These are phyloP conservation scores for Penicillium daleae DNA, from an alignment of 495 filamentous ascomycete species.

Conservation along the genomic window DNA sequence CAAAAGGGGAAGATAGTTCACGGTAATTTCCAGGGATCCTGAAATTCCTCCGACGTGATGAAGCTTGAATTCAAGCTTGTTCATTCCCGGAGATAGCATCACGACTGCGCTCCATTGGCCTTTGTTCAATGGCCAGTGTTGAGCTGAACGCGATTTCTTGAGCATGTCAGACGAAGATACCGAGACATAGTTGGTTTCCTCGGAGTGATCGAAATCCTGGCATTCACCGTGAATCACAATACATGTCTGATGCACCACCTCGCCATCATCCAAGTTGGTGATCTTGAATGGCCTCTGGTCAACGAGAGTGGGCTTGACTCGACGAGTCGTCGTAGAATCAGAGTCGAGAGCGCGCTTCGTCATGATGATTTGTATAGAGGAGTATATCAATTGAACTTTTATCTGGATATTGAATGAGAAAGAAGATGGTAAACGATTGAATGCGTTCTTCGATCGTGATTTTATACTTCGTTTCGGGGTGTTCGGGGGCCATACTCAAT, in stretches of 20 bases:
- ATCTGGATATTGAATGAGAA: background rate
- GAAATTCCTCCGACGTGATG: background rate
- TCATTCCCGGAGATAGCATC: constrained; percentile 24
- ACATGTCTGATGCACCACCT: constrained; percentile 21
- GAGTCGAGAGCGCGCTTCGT: constrained; percentile 4
- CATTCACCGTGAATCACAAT: constrained; percentile 15
- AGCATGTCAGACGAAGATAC: constrained; percentile 12
- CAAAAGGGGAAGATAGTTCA: constrained; percentile 36
- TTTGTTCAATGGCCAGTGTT: constrained; percentile 21
- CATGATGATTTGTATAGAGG: background rate
- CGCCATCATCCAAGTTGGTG: constrained; percentile 20
- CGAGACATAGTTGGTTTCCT: constrained; percentile 7
- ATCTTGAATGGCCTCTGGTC: constrained; percentile 17
- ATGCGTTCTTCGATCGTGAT: background rate
- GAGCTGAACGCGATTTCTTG: background rate
- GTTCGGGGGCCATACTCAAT: too few species aligned
- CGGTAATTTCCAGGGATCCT: constrained; percentile 9
- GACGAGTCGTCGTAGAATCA: background rate
- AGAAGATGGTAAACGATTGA: background rate
- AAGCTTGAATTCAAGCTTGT: constrained; percentile 15
- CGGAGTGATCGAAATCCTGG: background rate
- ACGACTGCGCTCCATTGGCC: constrained; percentile 25
- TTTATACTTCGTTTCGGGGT: background rate
- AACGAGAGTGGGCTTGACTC: background rate
- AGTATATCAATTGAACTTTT: background rate